Base-by-base conservation (phyloP, 2,329 filamentous ascomycete species). In the Trichoderma atroviride region DNA sequence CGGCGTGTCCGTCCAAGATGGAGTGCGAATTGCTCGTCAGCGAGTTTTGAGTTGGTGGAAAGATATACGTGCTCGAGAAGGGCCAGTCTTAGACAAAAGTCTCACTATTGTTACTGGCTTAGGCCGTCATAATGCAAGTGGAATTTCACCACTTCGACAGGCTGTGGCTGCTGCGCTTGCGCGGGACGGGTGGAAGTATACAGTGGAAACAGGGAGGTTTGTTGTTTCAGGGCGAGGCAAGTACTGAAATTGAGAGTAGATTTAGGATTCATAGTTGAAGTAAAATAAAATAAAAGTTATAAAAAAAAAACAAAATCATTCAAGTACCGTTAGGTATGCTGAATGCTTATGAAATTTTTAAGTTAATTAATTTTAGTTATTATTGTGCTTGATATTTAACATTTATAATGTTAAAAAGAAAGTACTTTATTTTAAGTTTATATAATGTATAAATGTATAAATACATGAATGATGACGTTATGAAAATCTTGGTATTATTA, bases 31-130 rank as follows among this genome's bases (percentile, higher is more conserved):
- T 72, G 89, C 92, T 1, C 85, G 87, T 35, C 85, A 89, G 58
- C 86, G 85, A 47, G 90, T 92, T 0, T 84, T 86, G 72, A 78
- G 77, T 11, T 98, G 95, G 95, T 97, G 94, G 94, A 82, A 88
- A 22, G 80, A 81, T 0, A 81, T 93, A 10, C 92, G 92, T 0
- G 91, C 84, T 60, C 87, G 87, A 72, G 84, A 85, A 73, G 74
- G 77, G 11, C 80, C 78, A 71, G 82, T 84, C 24, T 82, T 85
- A 75, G 83, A 83, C 24, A 72, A 79, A 9, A 83, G 88, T 0
- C 94, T 91, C 75, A 88, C 86, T 50, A 89, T 98, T 70, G 87
- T 98, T 66, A 97, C 94, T 3, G 95, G 95, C 0, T 77, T 90
- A 16, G 95, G 95, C 1, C 85, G 86, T 66, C 95, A 98, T 79